Conservation (phyloP, 2,329 filamentous ascomycete genomes). For the Ascosphaera aggregata region DNA sequence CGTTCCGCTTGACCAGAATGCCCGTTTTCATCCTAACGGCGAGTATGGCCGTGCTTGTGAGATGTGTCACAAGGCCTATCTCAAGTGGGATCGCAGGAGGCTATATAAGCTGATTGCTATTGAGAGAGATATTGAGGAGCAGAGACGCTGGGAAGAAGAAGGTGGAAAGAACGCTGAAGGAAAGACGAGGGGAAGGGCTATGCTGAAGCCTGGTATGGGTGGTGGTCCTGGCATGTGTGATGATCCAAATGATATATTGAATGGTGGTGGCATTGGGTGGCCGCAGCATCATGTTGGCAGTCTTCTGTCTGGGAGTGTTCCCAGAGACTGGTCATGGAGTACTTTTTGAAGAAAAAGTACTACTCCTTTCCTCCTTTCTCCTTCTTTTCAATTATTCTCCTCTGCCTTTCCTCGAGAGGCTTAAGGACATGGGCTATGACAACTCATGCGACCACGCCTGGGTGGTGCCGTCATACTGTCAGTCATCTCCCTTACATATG, state of each 20-base stretch:
- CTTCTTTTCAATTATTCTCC: constrained; percentile 5
- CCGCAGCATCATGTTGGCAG: constrained; percentile 17
- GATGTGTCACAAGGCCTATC: constrained; percentile 34
- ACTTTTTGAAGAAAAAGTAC: constrained; percentile 37
- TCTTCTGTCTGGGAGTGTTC: constrained; percentile 27
- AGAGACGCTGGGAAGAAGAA: neutral
- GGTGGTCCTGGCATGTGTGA: neutral
- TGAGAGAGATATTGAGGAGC: neutral
- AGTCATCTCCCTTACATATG: no score
- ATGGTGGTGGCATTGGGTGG: neutral
- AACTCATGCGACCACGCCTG: no score
- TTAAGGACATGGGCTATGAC: no score
- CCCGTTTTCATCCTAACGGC: constrained; percentile 37
- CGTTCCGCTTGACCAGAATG: constrained; percentile 39
- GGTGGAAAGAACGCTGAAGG: neutral
- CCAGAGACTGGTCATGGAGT: constrained; percentile 38
- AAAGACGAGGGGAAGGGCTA: neutral
- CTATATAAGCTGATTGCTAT: constrained; percentile 29
- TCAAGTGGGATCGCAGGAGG: constrained; percentile 28
- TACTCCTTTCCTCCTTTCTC: constrained; percentile 3
- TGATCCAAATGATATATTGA: neutral
- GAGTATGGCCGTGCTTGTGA: constrained; percentile 33
- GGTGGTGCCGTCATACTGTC: no score
- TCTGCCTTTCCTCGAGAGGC: neutral
- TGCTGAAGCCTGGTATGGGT: neutral